Evolutionary conservation across 2,329 filamentous ascomycete species (phyloP).

Genomic region (Hypoxylon sp.): DNA sequence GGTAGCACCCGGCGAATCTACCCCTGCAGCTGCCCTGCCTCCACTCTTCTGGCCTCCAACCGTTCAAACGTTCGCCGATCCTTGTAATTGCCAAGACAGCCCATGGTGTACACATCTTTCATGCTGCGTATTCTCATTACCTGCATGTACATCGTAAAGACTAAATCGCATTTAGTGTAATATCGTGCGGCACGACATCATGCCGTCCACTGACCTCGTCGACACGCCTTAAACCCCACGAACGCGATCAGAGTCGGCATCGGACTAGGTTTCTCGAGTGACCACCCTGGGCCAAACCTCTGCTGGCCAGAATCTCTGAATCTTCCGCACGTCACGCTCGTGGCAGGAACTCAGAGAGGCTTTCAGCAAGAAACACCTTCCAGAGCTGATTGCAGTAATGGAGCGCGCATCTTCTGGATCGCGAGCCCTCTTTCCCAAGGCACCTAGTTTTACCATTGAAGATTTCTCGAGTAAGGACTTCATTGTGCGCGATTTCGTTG

Average conservation of each 20-base stretch:
- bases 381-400: slow-evolving; percentile 52
- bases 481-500: slow-evolving; percentile 97
- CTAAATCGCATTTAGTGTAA: background rate
- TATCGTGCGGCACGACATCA: background rate
- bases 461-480: slow-evolving; percentile 93
- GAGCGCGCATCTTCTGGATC: slow-evolving; percentile 62
- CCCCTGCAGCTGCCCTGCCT: too few relatives aligned
- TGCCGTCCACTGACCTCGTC: background rate
- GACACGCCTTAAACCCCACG: background rate
- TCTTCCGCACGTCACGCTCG: too few relatives aligned
- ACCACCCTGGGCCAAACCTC: background rate
- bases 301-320: background rate
- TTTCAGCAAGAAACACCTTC: slow-evolving; percentile 41
- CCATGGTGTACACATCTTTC: background rate
- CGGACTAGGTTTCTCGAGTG: background rate
- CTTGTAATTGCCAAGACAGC: background rate
- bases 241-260: background rate
- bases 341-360: slow-evolving; percentile 5
- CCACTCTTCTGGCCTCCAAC: too few relatives aligned
- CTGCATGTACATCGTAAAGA: background rate
- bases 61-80: too few relatives aligned
- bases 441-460: slow-evolving; percentile 86
- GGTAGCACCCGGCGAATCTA: too few relatives aligned
- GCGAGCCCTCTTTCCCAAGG: slow-evolving; percentile 79
- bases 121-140: background rate